Evolutionary conservation across 2,329 filamentous ascomycete genomes (phyloP).

Genomic region (Tolypocladium sp.): DNA sequence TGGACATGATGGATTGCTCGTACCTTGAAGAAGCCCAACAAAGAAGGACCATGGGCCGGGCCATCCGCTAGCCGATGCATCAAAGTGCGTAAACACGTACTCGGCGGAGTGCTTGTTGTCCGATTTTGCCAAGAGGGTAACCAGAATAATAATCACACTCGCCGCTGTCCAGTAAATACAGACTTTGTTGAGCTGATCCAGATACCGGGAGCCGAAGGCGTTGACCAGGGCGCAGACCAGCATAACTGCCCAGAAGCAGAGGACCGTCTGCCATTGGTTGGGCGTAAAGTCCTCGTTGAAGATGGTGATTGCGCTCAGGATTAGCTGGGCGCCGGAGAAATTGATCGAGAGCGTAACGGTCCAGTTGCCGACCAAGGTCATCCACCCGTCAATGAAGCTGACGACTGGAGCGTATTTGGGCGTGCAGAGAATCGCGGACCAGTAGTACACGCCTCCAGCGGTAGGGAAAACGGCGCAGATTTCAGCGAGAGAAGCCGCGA

Average conservation of each 20-base stretch:
- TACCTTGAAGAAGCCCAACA: slow-evolving; percentile 42
- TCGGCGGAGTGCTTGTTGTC: slow-evolving; percentile 45
- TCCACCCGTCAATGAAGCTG: slow-evolving; percentile 68
- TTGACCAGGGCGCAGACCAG: slow-evolving; percentile 57
- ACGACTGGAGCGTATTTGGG: slow-evolving; percentile 51
- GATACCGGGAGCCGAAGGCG: slow-evolving; percentile 45
- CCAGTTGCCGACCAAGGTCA: slow-evolving; percentile 64
- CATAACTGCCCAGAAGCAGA: slow-evolving; percentile 65
- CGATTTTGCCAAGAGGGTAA: slow-evolving; percentile 59
- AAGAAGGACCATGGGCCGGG: slow-evolving; percentile 54
- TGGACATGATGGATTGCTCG: background rate
- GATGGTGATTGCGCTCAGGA: slow-evolving; percentile 59
- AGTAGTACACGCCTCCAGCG: slow-evolving; percentile 61
- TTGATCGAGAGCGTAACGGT: slow-evolving; percentile 61
- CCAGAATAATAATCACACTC: slow-evolving; percentile 61
- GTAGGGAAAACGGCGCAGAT: slow-evolving; percentile 58
- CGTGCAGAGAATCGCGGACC: slow-evolving; percentile 59
- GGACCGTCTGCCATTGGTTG: slow-evolving; percentile 62
- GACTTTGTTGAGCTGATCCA: slow-evolving; percentile 60
- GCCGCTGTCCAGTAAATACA: slow-evolving; percentile 66
- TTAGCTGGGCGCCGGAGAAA: slow-evolving; percentile 58
- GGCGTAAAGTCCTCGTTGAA: slow-evolving; percentile 51
- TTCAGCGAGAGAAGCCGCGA: slow-evolving; percentile 63
- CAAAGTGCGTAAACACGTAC: slow-evolving; percentile 60
- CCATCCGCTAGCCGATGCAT: slow-evolving; percentile 62